Evolutionary conservation across 2,329 filamentous ascomycete species (phyloP), one percentile per base, ranked within the genome.

Genomic region (Claviceps pusilla): DNA sequence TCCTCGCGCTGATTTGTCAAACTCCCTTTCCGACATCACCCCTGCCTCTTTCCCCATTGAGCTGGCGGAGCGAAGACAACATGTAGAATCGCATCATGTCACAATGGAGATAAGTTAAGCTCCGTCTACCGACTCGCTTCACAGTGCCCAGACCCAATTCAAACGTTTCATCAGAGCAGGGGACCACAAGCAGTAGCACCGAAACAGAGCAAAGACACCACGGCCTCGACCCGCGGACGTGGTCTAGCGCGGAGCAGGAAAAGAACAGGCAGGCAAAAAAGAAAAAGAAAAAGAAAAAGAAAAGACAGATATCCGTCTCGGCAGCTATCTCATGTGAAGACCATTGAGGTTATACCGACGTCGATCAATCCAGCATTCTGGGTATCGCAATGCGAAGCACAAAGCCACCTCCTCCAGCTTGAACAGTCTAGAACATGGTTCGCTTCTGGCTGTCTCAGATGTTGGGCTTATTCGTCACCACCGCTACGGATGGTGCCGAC

Each of bases 331-430:
- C 19, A 29, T 52, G 50, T 55, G 48, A 39, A 37, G 41, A 51
- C 37, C 6, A 29, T 54, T 50, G 48, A 53, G 51, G 52, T 33
- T 53, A 35, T 42, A 35, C 52, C 51, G 50, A 50, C 50, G 56
- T 53, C 55, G 53, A 58, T 56, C 56, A 57, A 55, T 53, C 58
- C 55, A 55, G 52, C 51, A 51, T 49, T 37, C 41, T 48, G 56
- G 58, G 3, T 48, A 35, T 28, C 24, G 12, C 10, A 19, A 43
- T 28, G 41, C 14, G 24, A 52, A 43, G 39, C 29, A 35, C 51
- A 29, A 39, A 33, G 51, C 51, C 31, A 19, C 12, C 39, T 28
- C 46, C 10, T 41, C 37, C 49, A 41, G 24, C 19, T 14, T 41
- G 7, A 10, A 37, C 33, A 42, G 37, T 35, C 24, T 10, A 9